Evolutionary conservation across 495 filamentous ascomycete genomes (phyloP).

Genomic region (Xylaria sp.): DNA sequence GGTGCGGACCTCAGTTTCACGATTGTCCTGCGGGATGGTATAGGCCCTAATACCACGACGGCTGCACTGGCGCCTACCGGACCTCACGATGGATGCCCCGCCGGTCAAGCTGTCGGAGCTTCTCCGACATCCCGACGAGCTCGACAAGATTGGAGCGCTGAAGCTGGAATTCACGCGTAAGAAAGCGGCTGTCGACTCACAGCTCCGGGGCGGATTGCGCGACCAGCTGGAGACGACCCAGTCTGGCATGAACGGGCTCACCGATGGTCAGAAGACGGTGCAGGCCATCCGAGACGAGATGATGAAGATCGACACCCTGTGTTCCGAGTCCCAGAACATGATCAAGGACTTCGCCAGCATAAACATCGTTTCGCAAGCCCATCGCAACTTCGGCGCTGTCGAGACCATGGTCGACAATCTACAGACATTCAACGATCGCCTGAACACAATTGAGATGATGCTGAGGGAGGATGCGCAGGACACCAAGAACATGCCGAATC

Average conservation of each 20-base stretch:
- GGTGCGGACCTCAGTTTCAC: background rate
- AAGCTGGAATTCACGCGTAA: slow-evolving; percentile 94
- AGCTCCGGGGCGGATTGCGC: slow-evolving; percentile 83
- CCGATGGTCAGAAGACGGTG: slow-evolving; percentile 86
- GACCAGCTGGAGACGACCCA: slow-evolving; percentile 94
- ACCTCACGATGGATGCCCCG: slow-evolving; percentile 58
- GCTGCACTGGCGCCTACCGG: slow-evolving; percentile 36
- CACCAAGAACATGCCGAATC: slow-evolving; percentile 86
- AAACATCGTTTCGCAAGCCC: slow-evolving; percentile 89
- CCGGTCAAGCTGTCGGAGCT: slow-evolving; percentile 77
- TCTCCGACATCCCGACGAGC: slow-evolving; percentile 77
- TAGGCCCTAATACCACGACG: slow-evolving; percentile 32
- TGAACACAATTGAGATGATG: slow-evolving; percentile 75
- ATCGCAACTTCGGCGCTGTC: slow-evolving; percentile 91
- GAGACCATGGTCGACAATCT: slow-evolving; percentile 90
- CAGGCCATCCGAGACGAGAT: slow-evolving; percentile 95
- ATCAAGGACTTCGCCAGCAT: slow-evolving; percentile 97
- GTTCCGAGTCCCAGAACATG: slow-evolving; percentile 93
- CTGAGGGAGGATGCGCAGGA: slow-evolving; percentile 84
- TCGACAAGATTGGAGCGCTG: slow-evolving; percentile 90
- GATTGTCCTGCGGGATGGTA: slow-evolving; percentile 38
- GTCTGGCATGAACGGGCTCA: slow-evolving; percentile 83
- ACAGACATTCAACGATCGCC: slow-evolving; percentile 78
- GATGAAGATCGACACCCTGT: slow-evolving; percentile 97
- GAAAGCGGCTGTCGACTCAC: slow-evolving; percentile 87